Evolutionary conservation across 768 basidiomycete genomes (phyloP), one percentile per base, ranked within the genome.

Genomic region (Leccinum incarnatum): DNA sequence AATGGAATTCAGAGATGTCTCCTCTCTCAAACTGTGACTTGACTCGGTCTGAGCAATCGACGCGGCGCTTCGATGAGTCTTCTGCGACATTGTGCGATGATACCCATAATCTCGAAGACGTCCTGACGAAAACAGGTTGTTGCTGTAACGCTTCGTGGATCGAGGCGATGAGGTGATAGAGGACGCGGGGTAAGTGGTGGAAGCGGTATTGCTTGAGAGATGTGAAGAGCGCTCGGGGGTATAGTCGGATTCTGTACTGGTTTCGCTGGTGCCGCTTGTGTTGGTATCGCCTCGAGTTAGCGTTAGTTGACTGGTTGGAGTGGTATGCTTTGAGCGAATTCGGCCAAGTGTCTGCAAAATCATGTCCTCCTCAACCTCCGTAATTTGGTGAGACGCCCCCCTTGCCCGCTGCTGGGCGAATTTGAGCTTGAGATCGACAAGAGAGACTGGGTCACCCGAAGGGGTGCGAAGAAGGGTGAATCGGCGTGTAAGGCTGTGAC

Each of bases 291-390:
- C 62, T 34, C 52, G 61, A 45, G 42, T 19, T 45, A 45, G 47
- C 54, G 34, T 62, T 14, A 63, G 54, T 40, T 63, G 70, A 45
- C 5, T 62, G 53, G 65, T 57, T 21, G 67, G 58, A 37, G 64
- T 11, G 32, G 69, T 45, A 55, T 70, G 71, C 65, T 72, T 76
- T n/a, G 75, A 69, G 59, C 77, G 80, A n/a, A 82, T 71, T 57
- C 77, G 72, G 54, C 83, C 83, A 57, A 94, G 77, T 14, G 85
- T 86, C 75, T 89, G 86, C 59, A 94, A 74, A 60, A 94, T 79
- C 85, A 93, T 91, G 57, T 88, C 87, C 75, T 92, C 89, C 70
- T 93, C 92, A 67, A 86, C 88, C 74, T 91, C 89, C 54, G 88
- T 81, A 52, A 94, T 83, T 56, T 85, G 85, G 65, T 87, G 81